Evolutionary conservation across 768 basidiomycete genomes (phyloP).

Genomic region (Trametes sanguinea): DNA sequence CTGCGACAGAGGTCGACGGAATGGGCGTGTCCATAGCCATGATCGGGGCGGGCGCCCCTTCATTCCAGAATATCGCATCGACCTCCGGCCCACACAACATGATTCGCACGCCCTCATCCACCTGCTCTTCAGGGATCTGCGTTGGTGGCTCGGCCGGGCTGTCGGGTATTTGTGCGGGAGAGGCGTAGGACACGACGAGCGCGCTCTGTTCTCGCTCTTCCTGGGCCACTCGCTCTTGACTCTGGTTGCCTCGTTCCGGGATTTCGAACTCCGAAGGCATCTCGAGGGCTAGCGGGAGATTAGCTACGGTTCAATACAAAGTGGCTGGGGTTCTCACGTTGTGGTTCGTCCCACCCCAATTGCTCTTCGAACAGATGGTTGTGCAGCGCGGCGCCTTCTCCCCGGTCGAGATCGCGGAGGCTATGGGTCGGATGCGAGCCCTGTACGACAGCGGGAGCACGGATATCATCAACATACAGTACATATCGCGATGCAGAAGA

Average conservation of each 20-base stretch:
- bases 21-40: slow-evolving; percentile 26
- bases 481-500: slow-evolving; percentile 40
- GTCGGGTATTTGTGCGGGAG: slow-evolving; percentile 71
- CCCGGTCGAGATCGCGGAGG: slow-evolving; percentile 84
- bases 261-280: slow-evolving; percentile 59
- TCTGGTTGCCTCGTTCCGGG: slow-evolving; percentile 60
- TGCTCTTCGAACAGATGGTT: slow-evolving; percentile 83
- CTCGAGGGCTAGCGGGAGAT: slow-evolving; percentile 55
- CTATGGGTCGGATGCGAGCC: slow-evolving; percentile 70
- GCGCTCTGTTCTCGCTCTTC: slow-evolving; percentile 80
- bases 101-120: slow-evolving; percentile 57
- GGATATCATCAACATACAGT: slow-evolving; percentile 53
- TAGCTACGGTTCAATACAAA: slow-evolving; percentile 20
- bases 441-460: slow-evolving; percentile 50
- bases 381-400: slow-evolving; percentile 84
- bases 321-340: slow-evolving; percentile 53
- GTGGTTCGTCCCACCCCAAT: slow-evolving; percentile 83
- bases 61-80: slow-evolving; percentile 67
- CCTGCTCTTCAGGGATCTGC: slow-evolving; percentile 66
- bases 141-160: slow-evolving; percentile 69
- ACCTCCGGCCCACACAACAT: slow-evolving; percentile 75
- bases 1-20: slow-evolving; percentile 57
- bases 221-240: slow-evolving; percentile 68
- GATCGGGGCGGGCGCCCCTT: slow-evolving; percentile 29
- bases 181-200: slow-evolving; percentile 74